Evolutionary conservation across 2,329 filamentous ascomycete species (phyloP).

Genomic region (Stagonosporopsis tanaceti): DNA sequence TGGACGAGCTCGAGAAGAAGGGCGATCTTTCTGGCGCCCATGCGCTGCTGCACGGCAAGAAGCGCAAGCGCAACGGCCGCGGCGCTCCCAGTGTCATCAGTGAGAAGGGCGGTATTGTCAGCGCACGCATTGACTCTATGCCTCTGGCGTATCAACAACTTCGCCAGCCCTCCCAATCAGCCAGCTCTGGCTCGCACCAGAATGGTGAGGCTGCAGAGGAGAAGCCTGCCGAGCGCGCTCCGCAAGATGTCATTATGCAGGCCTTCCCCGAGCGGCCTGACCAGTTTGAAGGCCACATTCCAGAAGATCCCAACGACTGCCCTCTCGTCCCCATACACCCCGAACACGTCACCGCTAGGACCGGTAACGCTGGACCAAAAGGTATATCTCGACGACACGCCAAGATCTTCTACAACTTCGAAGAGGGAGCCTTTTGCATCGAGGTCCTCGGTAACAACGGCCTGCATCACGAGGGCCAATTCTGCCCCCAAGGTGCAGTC

Average conservation of each 20-base stretch:
- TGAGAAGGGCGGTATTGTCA: constrained; percentile 72
- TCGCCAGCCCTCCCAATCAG: constrained; percentile 57
- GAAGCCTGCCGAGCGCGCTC: constrained; percentile 41
- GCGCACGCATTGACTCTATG: constrained; percentile 42
- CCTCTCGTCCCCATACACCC: constrained; percentile 78
- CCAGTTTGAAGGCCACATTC: constrained; percentile 66
- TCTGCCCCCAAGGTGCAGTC: constrained; percentile 27
- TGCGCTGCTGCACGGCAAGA: constrained; percentile 46
- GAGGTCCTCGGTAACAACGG: constrained; percentile 70
- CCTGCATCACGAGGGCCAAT: constrained; percentile 57
- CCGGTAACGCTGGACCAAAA: constrained; percentile 69
- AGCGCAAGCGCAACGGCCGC: constrained; percentile 60
- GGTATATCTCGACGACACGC: constrained; percentile 78
- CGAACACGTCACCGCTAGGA: constrained; percentile 47
- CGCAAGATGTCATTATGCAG: constrained; percentile 48
- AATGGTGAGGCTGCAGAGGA: constrained; percentile 43
- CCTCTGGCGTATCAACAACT: constrained; percentile 47
- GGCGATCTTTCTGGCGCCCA: constrained; percentile 38
- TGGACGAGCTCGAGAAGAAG: constrained; percentile 34
- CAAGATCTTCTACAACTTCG: constrained; percentile 73
- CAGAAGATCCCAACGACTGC: constrained; percentile 65
- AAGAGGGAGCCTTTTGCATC: constrained; percentile 70
- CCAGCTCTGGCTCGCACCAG: constrained; percentile 57
- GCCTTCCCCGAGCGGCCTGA: constrained; percentile 46
- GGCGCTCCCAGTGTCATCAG: constrained; percentile 69